phyloP scores from a whole-genome alignment of 257 asterid genomes.

The Solanum chiquidenum region DNA sequence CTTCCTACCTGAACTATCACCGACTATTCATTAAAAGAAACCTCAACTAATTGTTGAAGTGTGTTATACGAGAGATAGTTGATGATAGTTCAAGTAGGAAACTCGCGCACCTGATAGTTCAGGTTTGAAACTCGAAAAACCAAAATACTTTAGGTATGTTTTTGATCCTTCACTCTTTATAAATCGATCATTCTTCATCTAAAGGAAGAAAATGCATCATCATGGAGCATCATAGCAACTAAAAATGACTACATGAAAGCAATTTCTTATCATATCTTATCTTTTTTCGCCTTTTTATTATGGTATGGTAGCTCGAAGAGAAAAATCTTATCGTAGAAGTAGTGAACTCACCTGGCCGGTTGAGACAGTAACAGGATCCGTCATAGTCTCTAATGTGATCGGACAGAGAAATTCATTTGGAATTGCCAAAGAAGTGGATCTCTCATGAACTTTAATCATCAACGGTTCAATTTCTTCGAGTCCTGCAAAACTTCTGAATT shows the following conservation, averaged over 20 bases:
- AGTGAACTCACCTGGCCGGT: conserved; percentile 59
- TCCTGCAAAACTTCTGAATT: conserved; percentile 45
- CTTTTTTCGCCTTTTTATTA: neutral
- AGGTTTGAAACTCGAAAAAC: neutral
- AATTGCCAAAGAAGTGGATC: conserved; percentile 19
- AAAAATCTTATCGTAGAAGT: neutral
- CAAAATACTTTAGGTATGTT: neutral
- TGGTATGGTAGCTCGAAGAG: neutral
- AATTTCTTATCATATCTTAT: neutral
- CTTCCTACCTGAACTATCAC: neutral
- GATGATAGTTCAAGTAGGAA: neutral
- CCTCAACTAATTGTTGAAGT: neutral
- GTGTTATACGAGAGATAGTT: neutral
- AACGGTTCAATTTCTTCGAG: conserved; percentile 24
- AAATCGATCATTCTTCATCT: neutral
- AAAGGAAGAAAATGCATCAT: neutral
- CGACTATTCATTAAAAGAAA: neutral
- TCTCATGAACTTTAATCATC: conserved; percentile 11
- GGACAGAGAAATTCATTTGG: conserved; percentile 89
- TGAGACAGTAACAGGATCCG: conserved; percentile 75
- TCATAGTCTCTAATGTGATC: conserved; percentile 72
- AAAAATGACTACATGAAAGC: neutral
- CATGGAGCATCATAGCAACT: neutral
- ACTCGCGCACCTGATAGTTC: neutral
- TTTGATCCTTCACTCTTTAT: neutral